Base-by-base conservation (phyloP, 331 rosid species). In the Phaseolus coccineus region DNA sequence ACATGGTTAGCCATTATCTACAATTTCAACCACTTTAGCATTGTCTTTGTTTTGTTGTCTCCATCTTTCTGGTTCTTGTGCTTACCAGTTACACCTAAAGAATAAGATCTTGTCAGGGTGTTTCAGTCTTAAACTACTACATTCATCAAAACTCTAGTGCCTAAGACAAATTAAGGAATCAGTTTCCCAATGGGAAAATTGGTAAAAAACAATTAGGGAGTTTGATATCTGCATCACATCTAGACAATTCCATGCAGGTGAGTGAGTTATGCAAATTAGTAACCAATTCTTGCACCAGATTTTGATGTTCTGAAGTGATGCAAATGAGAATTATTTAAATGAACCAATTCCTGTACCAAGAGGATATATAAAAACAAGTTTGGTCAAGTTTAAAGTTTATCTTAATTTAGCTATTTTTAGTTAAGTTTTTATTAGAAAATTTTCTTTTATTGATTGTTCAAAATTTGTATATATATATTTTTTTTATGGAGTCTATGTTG, bases 11-110 rank as follows among this genome's bases (percentile, higher is more conserved):
- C 8, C 33, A 48, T 28, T 15, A 42, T 24, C 67, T 35, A 7
- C 50, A 65, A 65, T 27, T 74, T 57, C 58, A 76, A 19, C 25
- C 27, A 63, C 30, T 10, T 46, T 27, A 50, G 63, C 25, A 48
- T 50, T 62, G 80, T 63, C 27, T 48, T 27, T 59, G 33, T 59
- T 74, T 27, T 59, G 33, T 44, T 74, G 78, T 74, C 56, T 57
- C 59, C 56, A 40, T 39, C 56, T 74, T 7, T 47, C 7, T 30
- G 28, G 47, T 7, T 69, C 1, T 30, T 40, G 31, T 50, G 47
- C 27, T 71, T 31, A 16, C 47, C 31, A 2, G 58, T 47, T 47
- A 69, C 4, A 27, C 15, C 28, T 50, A 50, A 30, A 52, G 35
- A 53, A n/a, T 51, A 72, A 72, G 65, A 33, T 33, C 35, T 33